A percentile compares a stretch with the other conserved stretches of the same genome.
Conservation (phyloP, 1,284 basidiomycete species). For the Ustilago lituana region DNA sequence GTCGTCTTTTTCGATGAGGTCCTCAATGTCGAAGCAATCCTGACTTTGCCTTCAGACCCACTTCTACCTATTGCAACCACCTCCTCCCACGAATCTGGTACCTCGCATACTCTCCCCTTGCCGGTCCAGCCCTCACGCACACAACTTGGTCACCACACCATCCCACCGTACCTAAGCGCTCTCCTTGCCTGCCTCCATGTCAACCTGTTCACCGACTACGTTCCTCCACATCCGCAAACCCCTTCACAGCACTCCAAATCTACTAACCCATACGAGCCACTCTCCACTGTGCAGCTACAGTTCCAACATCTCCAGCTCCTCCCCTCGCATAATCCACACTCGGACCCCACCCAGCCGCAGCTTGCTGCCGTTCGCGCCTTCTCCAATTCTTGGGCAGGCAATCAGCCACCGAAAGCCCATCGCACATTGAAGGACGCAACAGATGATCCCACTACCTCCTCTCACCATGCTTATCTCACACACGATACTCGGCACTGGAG, state of each 20-base stretch:
- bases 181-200: constrained; percentile 42
- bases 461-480: constrained; percentile 20
- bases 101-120: constrained; percentile 8
- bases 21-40: constrained; percentile 26
- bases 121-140: not conserved
- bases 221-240: constrained; percentile 12
- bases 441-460: constrained; percentile 1
- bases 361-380: constrained; percentile 34
- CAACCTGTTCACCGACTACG: constrained; percentile 37
- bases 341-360: constrained; percentile 13
- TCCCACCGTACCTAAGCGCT: constrained; percentile 29
- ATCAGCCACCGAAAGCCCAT: constrained; percentile 29
- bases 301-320: constrained; percentile 29
- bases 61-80: constrained; percentile 13
- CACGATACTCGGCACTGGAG: constrained; percentile 29
- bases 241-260: constrained; percentile 5
- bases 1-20: constrained; percentile 43
- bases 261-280: constrained; percentile 37
- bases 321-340: constrained; percentile 19
- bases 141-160: constrained; percentile 4
- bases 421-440: constrained; percentile 23
- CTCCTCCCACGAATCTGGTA: not conserved
- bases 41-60: constrained; percentile 25
- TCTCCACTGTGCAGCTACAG: constrained; percentile 23
- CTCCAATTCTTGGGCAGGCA: constrained; percentile 41